phyloP scores from a whole-genome alignment of 192 early-diverging fungal genomes.

The Mortierella claussenii region DNA sequence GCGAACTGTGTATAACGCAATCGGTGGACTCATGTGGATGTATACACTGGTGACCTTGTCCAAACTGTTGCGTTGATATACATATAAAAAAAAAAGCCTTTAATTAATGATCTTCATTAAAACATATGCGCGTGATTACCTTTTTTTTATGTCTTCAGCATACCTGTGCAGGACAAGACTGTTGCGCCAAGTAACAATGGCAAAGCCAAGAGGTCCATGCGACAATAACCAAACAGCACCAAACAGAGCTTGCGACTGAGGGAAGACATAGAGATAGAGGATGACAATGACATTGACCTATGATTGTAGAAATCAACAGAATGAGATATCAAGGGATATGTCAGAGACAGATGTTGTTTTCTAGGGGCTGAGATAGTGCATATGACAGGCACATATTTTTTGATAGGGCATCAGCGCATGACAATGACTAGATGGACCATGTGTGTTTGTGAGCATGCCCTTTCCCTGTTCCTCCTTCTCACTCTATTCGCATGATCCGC shows the following conservation, averaged over 20 bases:
- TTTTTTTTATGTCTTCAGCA: not conserved
- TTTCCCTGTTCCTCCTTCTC: no score
- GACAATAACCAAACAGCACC: constrained; percentile 57
- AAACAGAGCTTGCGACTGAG: constrained; percentile 46
- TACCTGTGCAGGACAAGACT: constrained; percentile 50
- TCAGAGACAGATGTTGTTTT: no score
- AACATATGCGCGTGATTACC: no score
- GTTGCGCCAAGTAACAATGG: constrained; percentile 71
- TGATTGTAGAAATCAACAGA: no score
- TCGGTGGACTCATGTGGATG: constrained; percentile 72
- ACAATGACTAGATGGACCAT: not conserved
- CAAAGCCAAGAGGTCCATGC: constrained; percentile 73
- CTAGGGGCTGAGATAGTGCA: no score
- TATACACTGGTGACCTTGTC: constrained; percentile 76
- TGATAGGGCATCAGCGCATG: not conserved
- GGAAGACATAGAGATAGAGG: constrained; percentile 62
- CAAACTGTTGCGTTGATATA: constrained; percentile 57
- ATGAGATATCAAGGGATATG: no score
- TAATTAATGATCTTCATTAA: no score
- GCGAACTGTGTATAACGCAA: constrained; percentile 65
- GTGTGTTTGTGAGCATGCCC: no score
- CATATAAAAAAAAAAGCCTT: not conserved
- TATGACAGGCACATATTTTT: no score
- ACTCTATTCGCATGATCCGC: no score
- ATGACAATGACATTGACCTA: constrained; percentile 66